phyloP scores from a whole-genome alignment of 768 basidiomycete species.

The Krasilnikovozyma curviuscula region DNA sequence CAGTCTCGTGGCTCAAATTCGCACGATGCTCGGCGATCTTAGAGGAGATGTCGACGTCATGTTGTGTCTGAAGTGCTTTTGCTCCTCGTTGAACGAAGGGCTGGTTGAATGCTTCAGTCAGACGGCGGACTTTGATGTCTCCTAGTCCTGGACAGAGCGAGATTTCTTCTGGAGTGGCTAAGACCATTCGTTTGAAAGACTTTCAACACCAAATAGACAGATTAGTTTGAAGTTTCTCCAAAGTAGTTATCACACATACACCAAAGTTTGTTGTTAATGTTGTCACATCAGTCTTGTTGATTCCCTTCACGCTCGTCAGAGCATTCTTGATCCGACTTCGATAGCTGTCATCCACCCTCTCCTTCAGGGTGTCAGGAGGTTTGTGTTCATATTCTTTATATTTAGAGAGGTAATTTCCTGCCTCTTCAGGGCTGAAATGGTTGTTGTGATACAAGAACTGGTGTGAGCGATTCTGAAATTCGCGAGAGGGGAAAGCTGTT shows the following conservation, averaged over 20 bases:
- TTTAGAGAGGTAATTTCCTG: constrained; percentile 69
- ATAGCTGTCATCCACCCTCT: constrained; percentile 79
- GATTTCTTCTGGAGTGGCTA: constrained; percentile 51
- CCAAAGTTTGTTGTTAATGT: constrained; percentile 81
- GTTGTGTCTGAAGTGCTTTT: too few relatives aligned
- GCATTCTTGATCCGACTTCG: constrained; percentile 56
- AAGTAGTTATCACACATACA: constrained; percentile 33
- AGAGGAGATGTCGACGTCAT: too few relatives aligned
- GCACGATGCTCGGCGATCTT: too few relatives aligned
- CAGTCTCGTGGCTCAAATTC: too few relatives aligned
- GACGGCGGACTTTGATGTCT: constrained; percentile 74
- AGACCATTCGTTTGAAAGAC: constrained; percentile 71
- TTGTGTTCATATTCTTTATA: constrained; percentile 91
- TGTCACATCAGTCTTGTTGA: constrained; percentile 94
- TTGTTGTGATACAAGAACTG: neutral
- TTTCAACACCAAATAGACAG: constrained; percentile 22
- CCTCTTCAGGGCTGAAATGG: constrained; percentile 56
- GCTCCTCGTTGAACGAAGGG: too few relatives aligned
- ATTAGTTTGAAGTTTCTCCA: neutral
- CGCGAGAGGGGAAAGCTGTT: neutral
- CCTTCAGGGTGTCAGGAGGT: constrained; percentile 81
- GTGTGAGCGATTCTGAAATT: neutral
- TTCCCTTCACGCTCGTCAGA: constrained; percentile 72
- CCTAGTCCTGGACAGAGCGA: constrained; percentile 80
- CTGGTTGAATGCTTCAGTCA: constrained; percentile 76